A percentile compares a stretch with the other conserved stretches of the same genome.
Evolutionary conservation across 1,284 basidiomycete species (phyloP).

Genomic region (Irpex lacteus): DNA sequence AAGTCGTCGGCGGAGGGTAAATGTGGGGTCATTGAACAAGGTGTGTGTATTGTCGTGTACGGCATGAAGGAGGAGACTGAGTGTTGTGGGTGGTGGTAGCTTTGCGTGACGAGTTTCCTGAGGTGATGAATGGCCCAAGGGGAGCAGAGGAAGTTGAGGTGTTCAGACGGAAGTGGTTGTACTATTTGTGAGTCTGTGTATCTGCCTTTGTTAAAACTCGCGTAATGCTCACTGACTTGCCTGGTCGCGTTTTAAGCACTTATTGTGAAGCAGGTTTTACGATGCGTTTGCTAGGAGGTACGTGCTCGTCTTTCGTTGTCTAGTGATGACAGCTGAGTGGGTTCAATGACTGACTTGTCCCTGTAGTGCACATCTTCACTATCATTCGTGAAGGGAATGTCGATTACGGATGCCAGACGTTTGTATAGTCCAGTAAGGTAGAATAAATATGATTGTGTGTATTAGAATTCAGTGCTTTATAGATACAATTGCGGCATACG

Average conservation of each 20-base stretch:
- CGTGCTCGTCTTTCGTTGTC: slow-evolving; percentile 21
- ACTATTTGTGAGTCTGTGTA: slow-evolving; percentile 47
- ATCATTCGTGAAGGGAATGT: slow-evolving; percentile 58
- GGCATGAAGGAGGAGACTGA: neutral
- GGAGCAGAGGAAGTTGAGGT: slow-evolving; percentile 64
- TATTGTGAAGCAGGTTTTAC: slow-evolving; percentile 80
- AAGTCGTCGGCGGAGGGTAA: neutral
- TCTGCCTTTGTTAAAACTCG: too few relatives aligned
- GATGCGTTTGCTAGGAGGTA: slow-evolving; percentile 65
- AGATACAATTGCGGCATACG: neutral
- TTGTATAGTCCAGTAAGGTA: too few relatives aligned
- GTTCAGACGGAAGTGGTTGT: slow-evolving; percentile 80
- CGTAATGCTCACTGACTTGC: slow-evolving; percentile 25
- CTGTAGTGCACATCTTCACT: slow-evolving; percentile 53
- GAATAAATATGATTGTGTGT: neutral
- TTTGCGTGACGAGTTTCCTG: slow-evolving; percentile 60
- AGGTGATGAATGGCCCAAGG: slow-evolving; percentile 40
- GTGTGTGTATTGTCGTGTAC: slow-evolving; percentile 12
- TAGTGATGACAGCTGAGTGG: too few relatives aligned
- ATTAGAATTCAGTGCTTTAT: neutral
- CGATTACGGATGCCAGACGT: slow-evolving; percentile 46
- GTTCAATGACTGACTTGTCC: too few relatives aligned
- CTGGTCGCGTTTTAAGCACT: slow-evolving; percentile 40
- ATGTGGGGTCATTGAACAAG: slow-evolving; percentile 46
- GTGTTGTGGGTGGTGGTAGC: slow-evolving; percentile 23